Percentiles rank a stretch among this genome's conserved stretches.
phyloP scores from a whole-genome alignment of 306 rosid species.

The Ochetophila trinervis region DNA sequence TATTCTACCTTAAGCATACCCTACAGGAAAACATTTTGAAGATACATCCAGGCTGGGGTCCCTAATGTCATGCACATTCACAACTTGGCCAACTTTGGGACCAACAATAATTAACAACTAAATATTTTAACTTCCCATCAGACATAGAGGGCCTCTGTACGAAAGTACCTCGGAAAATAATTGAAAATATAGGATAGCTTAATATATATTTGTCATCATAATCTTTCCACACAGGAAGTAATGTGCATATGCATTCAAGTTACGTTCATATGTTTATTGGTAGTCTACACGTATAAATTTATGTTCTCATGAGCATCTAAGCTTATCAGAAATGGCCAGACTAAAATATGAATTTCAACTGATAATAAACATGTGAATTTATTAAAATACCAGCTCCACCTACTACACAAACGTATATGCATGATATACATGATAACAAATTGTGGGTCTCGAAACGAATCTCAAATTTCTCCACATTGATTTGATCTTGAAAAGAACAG shows the following conservation, averaged over 20 bases:
- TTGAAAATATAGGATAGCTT: background rate
- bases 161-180: constrained; percentile 7
- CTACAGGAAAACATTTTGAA: background rate
- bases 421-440: constrained; percentile 33
- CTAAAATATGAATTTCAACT: background rate
- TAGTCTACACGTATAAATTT: background rate
- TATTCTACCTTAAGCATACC: constrained; percentile 15
- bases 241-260: constrained; percentile 1
- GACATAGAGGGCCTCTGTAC: constrained; percentile 2
- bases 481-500: constrained; percentile 74
- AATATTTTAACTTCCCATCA: constrained; percentile 2
- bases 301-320: background rate
- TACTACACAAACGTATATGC: constrained; percentile 29
- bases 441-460: constrained; percentile 36
- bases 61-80: constrained; percentile 7
- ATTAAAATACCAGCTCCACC: constrained; percentile 24
- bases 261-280: background rate
- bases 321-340: background rate
- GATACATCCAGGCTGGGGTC: background rate
- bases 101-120: constrained; percentile 4
- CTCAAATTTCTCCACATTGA: constrained; percentile 46
- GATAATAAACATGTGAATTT: background rate
- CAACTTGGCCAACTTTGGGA: constrained; percentile 20
- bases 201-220: constrained; percentile 6
- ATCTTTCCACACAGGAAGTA: constrained; percentile 2